Base-by-base conservation (phyloP, 176 grass and related monocot species). In the Zoysia pacifica region DNA sequence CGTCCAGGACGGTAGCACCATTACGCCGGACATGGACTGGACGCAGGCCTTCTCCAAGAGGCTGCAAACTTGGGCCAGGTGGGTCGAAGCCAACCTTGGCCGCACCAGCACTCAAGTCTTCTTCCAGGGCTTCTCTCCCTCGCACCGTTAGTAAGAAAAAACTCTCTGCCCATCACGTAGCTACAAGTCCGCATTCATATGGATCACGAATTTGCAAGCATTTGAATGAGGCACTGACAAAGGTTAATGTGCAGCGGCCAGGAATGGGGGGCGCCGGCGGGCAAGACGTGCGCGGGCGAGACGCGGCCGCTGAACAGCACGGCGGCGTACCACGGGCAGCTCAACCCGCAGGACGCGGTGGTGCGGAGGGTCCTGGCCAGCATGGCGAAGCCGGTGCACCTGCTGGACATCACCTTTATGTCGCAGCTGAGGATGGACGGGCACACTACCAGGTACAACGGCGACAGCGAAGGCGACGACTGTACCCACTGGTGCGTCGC, bases 401-500 rank as follows among this genome's bases (percentile, higher is more conserved):
- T 93, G 8, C 73, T 97, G 16, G 94, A 97, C 67, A 67, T 86
- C 80, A 91, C 86, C 48, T 90, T 66, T 75, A 68, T 97, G 0
- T 93, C 94, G 28, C 94, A 97, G 68, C 76, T 93, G 0, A 63
- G 94, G 62, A 97, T 91, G 47, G 94, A 97, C 50, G 94, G 84
- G 3, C 94, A 97, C 86, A 91, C 91, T 14, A 91, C 87, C 13
- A 93, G 88, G 77, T 97, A 90, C 71, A 76, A 72, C 61, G 94
- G 91, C 11, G 82, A 82, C 38, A 18, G 79, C 62, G 90, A 79
- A 77, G 61, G 13, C 37, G 75, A 60, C 3, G 94, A 97, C 78
- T 97, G 94, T 82, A 97, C 91, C 8, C 94, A 97, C 62, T 97
- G 86, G 94, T 97, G 94, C 64, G 11, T 97, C 84, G 84, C 89